Percentiles rank a stretch among this genome's conserved stretches.
phyloP scores from a whole-genome alignment of 2,329 filamentous ascomycete species.

The Sphaceloma murrayae region DNA sequence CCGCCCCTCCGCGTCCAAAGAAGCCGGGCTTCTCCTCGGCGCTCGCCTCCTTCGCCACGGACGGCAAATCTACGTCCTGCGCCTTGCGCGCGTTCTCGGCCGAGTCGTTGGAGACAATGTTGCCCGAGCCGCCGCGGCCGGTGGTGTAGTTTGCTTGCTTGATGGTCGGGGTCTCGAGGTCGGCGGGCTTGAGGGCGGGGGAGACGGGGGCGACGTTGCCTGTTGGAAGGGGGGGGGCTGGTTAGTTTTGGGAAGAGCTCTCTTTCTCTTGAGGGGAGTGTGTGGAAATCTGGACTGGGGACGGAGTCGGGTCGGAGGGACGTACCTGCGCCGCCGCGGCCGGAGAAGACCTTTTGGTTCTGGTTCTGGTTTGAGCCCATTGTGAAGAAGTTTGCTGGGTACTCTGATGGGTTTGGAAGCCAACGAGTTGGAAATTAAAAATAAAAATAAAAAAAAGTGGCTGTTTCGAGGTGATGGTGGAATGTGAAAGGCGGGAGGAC shows the following conservation, averaged over 20 bases:
- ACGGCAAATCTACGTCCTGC: conserved; percentile 65
- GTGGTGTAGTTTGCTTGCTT: conserved; percentile 81
- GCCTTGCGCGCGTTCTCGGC: conserved; percentile 59
- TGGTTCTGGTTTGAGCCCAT: neutral
- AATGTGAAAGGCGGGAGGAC: neutral
- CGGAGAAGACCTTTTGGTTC: conserved; percentile 47
- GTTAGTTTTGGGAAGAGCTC: neutral
- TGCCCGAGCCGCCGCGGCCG: conserved; percentile 77
- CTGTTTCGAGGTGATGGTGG: neutral
- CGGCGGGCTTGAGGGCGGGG: conserved; percentile 32
- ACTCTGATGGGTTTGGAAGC: no score
- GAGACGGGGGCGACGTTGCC: conserved; percentile 41
- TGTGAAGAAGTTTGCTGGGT: no score
- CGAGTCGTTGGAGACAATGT: conserved; percentile 73
- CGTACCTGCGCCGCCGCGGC: conserved; percentile 64
- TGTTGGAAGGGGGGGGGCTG: no score
- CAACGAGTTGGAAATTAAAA: no score
- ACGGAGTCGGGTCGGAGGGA: neutral
- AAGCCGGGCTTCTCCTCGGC: conserved; percentile 48
- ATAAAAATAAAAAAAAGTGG: no score
- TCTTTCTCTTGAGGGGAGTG: neutral
- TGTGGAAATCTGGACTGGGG: neutral
- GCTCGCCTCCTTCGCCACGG: conserved; percentile 40
- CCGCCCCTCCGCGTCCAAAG: conserved; percentile 64
- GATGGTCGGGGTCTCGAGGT: conserved; percentile 72